Evolutionary conservation across 202 grass and related monocot genomes (phyloP), one percentile per base, ranked within the genome.

Genomic region (Schoenoplectus triqueter): DNA sequence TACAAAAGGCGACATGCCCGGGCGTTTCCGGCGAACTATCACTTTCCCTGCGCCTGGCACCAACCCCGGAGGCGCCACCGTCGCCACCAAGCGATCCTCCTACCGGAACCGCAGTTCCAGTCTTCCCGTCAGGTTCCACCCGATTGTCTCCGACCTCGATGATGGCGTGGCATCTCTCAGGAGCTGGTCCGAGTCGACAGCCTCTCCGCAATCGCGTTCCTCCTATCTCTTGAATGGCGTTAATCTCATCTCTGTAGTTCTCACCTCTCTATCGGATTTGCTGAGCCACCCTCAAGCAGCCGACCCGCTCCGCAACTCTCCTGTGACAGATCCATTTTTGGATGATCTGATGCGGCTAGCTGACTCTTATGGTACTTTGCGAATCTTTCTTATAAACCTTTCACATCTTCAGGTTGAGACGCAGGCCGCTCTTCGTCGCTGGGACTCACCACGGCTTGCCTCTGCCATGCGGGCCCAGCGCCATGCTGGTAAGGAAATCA

Each of bases 101-200:
- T 94, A 92, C 94, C 86, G 87, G 45, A 82, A 84, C 85, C 90
- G 92, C n/a, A 92, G 85, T 2, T 85, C 91, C 0, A 97, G 94
- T 88, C 84, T 97, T 2, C 91, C 91, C 20, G 92, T 90, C 86
- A 78, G 89, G 4, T 97, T 97, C 84, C 91, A 97, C 86, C 94
- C 91, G 0, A 75, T 92, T 3, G 86, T 97, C 45, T 83, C 85
- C 79, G 81, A 90, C 77, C 89, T 97, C 47, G 88, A 92, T 20
- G 89, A 97, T 42, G 89, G 86, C 74, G 87, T 92, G 14, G 71
- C 82, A 4, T 60, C 85, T 22, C 86, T 97, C 56, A 64, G 91
- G 0, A 76, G 10, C 17, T 61, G 84, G 82, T 88, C 85, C 31
- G 70, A 3, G 1, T 64, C 1, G 2, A 17, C 55, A 0, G 21